Conservation (phyloP, 2,329 filamentous ascomycete species). For the Penicillium sp. region DNA sequence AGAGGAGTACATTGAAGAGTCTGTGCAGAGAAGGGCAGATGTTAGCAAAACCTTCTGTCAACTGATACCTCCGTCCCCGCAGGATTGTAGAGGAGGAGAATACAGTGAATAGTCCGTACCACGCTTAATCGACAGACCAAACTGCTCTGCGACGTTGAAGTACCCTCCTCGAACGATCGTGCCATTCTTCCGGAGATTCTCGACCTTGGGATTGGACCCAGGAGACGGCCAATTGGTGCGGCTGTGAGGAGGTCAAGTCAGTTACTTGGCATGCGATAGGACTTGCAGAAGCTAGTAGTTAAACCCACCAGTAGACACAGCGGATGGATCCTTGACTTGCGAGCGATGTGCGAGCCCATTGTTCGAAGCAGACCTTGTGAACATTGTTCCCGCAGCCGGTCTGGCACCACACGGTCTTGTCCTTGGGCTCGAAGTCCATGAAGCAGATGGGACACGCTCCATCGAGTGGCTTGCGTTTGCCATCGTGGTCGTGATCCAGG, state of each 20-base stretch:
- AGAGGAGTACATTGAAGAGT: constrained; percentile 18
- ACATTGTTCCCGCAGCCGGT: constrained; percentile 64
- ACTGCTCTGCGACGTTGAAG: constrained; percentile 46
- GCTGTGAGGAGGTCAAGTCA: constrained; percentile 25
- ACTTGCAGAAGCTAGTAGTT: neutral
- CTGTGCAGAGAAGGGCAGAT: neutral
- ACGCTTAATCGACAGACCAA: constrained; percentile 43
- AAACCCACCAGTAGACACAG: constrained; percentile 49
- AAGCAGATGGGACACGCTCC: constrained; percentile 67
- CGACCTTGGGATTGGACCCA: constrained; percentile 30
- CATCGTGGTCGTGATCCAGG: constrained; percentile 37
- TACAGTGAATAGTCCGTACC: constrained; percentile 34
- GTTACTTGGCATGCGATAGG: neutral
- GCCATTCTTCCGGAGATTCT: constrained; percentile 33
- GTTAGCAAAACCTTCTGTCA: neutral
- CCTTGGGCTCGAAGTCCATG: constrained; percentile 53
- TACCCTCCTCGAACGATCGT: constrained; percentile 43
- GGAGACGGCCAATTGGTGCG: constrained; percentile 45
- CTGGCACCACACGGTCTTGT: constrained; percentile 59
- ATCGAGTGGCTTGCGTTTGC: constrained; percentile 60
- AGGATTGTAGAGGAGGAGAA: neutral
- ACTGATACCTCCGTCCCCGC: neutral
- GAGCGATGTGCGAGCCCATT: constrained; percentile 49
- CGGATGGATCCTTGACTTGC: constrained; percentile 31
- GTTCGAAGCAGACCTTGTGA: constrained; percentile 59